These are phyloP conservation scores for Leavenworthia alabamica DNA, from an alignment of 345 rosid genomes.

Conservation along the genomic window DNA sequence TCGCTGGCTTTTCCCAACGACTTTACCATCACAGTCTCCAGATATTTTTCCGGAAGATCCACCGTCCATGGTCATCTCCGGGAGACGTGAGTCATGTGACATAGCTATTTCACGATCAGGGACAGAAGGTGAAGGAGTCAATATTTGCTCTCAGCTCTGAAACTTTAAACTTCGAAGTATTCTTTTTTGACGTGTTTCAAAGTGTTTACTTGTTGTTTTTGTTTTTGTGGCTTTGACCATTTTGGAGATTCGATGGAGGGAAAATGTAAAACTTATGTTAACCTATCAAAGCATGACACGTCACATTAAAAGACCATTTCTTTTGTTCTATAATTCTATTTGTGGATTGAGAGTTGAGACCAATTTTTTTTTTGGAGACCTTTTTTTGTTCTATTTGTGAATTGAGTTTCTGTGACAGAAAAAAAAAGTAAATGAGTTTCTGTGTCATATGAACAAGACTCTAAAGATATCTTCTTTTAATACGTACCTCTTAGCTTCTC, in stretches of 20 bases:
- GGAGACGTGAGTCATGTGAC: too few relatives aligned
- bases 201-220: too few relatives aligned
- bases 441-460: neutral
- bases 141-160: neutral
- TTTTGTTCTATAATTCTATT: too few relatives aligned
- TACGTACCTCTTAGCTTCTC: slow-evolving; percentile 17
- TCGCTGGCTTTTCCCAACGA: slow-evolving; percentile 20
- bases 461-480: neutral
- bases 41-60: neutral
- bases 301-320: too few relatives aligned
- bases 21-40: neutral
- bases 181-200: too few relatives aligned
- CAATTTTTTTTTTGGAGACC: too few relatives aligned
- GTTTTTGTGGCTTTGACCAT: neutral
- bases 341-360: too few relatives aligned
- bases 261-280: neutral
- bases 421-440: too few relatives aligned
- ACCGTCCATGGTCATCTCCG: slow-evolving; percentile 1
- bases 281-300: neutral
- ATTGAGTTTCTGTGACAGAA: too few relatives aligned
- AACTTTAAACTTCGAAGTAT: too few relatives aligned
- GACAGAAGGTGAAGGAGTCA: neutral
- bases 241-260: slow-evolving; percentile 5
- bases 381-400: too few relatives aligned
- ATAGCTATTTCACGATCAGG: too few relatives aligned